phyloP scores from a whole-genome alignment of 768 basidiomycete genomes.

The Daedaleopsis nitida region DNA sequence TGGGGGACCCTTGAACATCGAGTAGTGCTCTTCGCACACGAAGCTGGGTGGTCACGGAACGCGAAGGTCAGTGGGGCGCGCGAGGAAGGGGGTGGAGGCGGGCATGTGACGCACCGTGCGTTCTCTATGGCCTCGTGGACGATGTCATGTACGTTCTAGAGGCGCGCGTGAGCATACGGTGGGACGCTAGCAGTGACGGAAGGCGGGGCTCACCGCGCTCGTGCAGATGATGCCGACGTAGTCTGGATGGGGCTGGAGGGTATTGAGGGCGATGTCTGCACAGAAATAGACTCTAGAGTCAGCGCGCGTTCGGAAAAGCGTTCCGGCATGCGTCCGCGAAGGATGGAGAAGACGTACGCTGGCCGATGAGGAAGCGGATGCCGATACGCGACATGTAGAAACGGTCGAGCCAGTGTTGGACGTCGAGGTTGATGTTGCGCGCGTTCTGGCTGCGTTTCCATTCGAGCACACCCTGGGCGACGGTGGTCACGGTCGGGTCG shows the following conservation, averaged over 20 bases:
- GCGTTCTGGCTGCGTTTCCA: conserved; percentile 83
- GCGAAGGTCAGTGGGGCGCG: neutral
- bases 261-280: conserved; percentile 92
- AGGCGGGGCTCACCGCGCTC: conserved; percentile 62
- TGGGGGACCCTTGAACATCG: conserved; percentile 93
- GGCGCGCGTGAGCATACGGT: neutral
- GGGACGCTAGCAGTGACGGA: neutral
- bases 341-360: conserved; percentile 54
- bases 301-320: neutral
- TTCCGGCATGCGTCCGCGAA: neutral
- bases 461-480: conserved; percentile 94
- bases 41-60: conserved; percentile 40
- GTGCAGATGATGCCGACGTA: conserved; percentile 99
- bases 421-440: conserved; percentile 76
- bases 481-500: conserved; percentile 96
- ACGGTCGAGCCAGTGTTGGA: conserved; percentile 94
- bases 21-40: conserved; percentile 92
- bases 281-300: neutral
- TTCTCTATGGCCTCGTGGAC: conserved; percentile 99
- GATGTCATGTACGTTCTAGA: conserved; percentile 91
- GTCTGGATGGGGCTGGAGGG: conserved; percentile 82
- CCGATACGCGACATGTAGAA: conserved; percentile 97
- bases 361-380: conserved; percentile 95
- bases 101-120: conserved; percentile 46
- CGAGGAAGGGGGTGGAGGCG: neutral